Evolutionary conservation across 2,329 filamentous ascomycete species (phyloP), one percentile per base, ranked within the genome.

Genomic region (Venturia effusa): DNA sequence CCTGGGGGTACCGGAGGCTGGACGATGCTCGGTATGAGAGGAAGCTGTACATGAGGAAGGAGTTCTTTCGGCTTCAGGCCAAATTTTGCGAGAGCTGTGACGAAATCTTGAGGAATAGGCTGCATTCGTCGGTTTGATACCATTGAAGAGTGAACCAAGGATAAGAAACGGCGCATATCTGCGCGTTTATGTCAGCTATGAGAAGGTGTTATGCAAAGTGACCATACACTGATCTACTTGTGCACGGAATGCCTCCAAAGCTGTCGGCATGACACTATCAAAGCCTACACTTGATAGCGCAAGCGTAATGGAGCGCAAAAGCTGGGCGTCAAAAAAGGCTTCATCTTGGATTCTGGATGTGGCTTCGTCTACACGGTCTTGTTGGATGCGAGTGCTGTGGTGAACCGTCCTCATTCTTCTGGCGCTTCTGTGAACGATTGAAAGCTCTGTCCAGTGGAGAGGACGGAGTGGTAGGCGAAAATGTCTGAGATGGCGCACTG

Each of bases 21-120:
- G 69, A 68, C 64, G 37, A 76, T 59, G 69, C 68, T 61, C 27
- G 71, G 65, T 66, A 75, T 69, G 27, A 75, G 66, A 70, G 76
- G 69, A 71, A 74, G 69, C 70, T 76, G 70, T 34, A 81, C 71
- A 62, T 80, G 78, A 34, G 71, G 71, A 17, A 72, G 63, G 10
- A 78, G 69, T n/a, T 72, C 71, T 17, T 75, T 77, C 63, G 75
- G 72, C 11, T 71, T 70, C 17, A 79, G 68, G 64, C 73, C 71
- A 63, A 70, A 66, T 66, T 74, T 75, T 43, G 79, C 74, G 61
- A 84, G 76, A 11, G 80, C 80, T 64, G 76, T 74, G 64, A 83
- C 78, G 71, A 86, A 87, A 72, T 88, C 85, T 66, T 80, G 77
- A 0, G 84, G 80, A 27, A 84, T 80, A 1, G 84, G 81, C 57